Conservation (phyloP, 2,329 filamentous ascomycete genomes). For the Chalara sp. region DNA sequence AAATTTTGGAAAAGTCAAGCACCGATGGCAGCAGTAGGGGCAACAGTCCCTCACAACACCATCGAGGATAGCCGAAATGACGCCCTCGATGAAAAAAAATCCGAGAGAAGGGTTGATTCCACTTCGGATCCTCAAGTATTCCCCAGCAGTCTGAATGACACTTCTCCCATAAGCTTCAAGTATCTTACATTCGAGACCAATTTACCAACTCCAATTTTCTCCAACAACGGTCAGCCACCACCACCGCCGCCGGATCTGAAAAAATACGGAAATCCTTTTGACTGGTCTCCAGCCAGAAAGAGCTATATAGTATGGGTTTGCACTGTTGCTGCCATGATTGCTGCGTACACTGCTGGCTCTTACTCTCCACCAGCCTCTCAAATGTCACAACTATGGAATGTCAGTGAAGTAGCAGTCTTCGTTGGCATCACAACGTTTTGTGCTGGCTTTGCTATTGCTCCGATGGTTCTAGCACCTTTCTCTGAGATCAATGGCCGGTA, state of each 20-base stretch:
- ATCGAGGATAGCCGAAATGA: too few species aligned
- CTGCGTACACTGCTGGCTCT: slow-evolving; percentile 75
- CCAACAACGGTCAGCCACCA: slow-evolving; percentile 5
- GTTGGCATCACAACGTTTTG: slow-evolving; percentile 79
- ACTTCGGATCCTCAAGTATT: too few species aligned
- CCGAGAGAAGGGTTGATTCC: too few species aligned
- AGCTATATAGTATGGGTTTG: slow-evolving; percentile 64
- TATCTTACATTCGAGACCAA: slow-evolving; percentile 25
- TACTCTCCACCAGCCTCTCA: slow-evolving; percentile 65
- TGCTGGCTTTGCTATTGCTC: slow-evolving; percentile 70
- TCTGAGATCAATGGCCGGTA: slow-evolving; percentile 83
- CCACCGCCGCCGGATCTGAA: slow-evolving; percentile 59
- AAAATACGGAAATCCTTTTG: slow-evolving; percentile 62
- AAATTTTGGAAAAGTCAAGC: too few species aligned
- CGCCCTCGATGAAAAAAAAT: too few species aligned
- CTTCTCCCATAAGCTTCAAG: background rate
- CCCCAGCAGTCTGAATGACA: too few species aligned
- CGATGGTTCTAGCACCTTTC: slow-evolving; percentile 84
- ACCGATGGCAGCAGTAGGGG: too few species aligned
- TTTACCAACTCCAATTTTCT: slow-evolving; percentile 19
- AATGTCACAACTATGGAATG: slow-evolving; percentile 58
- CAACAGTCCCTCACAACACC: too few species aligned
- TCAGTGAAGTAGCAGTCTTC: slow-evolving; percentile 59
- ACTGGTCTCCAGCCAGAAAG: slow-evolving; percentile 67
- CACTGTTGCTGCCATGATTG: slow-evolving; percentile 68